Conservation (phyloP, 2,329 filamentous ascomycete species). For the Fusarium hostae region DNA sequence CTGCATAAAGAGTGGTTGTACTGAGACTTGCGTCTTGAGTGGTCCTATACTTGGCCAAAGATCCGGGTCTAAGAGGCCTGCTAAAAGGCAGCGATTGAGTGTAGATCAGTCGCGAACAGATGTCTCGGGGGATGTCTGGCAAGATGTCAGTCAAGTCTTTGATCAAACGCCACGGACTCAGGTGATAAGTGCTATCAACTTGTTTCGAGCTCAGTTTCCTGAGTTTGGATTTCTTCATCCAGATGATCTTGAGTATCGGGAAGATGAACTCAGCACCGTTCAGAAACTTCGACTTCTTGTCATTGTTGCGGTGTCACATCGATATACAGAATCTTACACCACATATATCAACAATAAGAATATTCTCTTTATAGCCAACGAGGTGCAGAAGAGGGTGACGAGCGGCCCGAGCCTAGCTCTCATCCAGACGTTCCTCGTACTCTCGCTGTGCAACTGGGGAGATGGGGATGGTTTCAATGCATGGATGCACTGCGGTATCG, state of each 20-base stretch:
- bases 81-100: constrained; percentile 22
- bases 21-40: constrained; percentile 28
- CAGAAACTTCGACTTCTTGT: constrained; percentile 35
- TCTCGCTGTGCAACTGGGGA: constrained; percentile 41
- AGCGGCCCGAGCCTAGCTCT: constrained; percentile 29
- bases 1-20: constrained; percentile 33
- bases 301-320: constrained; percentile 27
- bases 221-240: constrained; percentile 42
- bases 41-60: constrained; percentile 21
- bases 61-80: not conserved
- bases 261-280: not conserved
- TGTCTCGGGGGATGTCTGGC: not conserved
- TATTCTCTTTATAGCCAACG: constrained; percentile 2
- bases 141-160: constrained; percentile 23
- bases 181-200: constrained; percentile 19
- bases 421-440: constrained; percentile 37
- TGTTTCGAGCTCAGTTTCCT: constrained; percentile 40
- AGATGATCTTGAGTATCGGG: constrained; percentile 37
- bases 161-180: not conserved
- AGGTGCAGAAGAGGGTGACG: constrained; percentile 28
- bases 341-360: not conserved
- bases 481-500: constrained; percentile 44
- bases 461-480: constrained; percentile 43
- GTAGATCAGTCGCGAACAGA: not conserved
- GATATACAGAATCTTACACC: constrained; percentile 3